Conservation (phyloP, 1,284 basidiomycete species). For the Apiotrichum akiyoshidainum region DNA sequence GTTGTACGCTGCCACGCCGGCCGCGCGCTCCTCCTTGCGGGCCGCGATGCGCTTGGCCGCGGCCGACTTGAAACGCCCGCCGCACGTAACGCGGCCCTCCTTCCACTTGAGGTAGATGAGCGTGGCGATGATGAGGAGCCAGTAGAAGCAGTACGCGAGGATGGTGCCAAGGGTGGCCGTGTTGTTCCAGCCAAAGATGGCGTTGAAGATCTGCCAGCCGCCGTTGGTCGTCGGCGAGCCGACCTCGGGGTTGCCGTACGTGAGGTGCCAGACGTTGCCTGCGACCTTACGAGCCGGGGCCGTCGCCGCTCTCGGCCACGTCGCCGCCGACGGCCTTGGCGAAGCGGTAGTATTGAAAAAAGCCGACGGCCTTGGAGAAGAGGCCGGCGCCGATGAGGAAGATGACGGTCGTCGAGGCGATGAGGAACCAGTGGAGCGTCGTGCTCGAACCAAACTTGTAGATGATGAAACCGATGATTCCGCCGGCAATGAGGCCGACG, state of each 20-base stretch:
- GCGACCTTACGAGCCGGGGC: slow-evolving; percentile 61
- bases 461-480: slow-evolving; percentile 57
- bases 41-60: neutral
- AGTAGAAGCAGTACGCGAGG: slow-evolving; percentile 73
- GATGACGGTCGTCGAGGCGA: slow-evolving; percentile 82
- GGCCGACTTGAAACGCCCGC: slow-evolving; percentile 26
- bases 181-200: slow-evolving; percentile 51
- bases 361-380: slow-evolving; percentile 65
- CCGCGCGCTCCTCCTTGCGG: neutral
- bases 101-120: slow-evolving; percentile 68
- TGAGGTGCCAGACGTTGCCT: slow-evolving; percentile 70
- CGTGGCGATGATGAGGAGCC: slow-evolving; percentile 64
- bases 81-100: slow-evolving; percentile 52
- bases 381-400: slow-evolving; percentile 88
- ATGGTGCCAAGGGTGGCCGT: slow-evolving; percentile 62
- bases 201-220: slow-evolving; percentile 50
- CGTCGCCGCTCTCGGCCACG: slow-evolving; percentile 64
- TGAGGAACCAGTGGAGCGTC: slow-evolving; percentile 66
- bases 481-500: slow-evolving; percentile 71
- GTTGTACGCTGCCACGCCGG: neutral
- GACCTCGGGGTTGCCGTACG: slow-evolving; percentile 71
- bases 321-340: slow-evolving; percentile 63
- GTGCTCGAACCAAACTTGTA: slow-evolving; percentile 51
- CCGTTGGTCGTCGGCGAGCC: slow-evolving; percentile 52
- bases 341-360: slow-evolving; percentile 63